These are phyloP conservation scores for Citrullus mucosospermus DNA, from an alignment of 306 rosid species.

Conservation along the genomic window DNA sequence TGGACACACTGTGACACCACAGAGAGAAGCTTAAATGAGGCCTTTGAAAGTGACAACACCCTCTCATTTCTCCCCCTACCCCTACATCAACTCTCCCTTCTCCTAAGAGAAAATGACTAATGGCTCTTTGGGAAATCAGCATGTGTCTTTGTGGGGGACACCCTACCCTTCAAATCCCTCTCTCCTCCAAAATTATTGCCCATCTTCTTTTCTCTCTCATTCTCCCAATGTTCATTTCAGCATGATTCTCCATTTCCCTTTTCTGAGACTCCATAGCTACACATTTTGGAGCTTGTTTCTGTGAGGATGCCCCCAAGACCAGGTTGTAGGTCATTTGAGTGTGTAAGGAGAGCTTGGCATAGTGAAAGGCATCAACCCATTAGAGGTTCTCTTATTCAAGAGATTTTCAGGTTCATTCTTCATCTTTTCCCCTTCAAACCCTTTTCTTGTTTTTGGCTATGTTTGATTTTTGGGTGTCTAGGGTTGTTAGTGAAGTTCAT, in stretches of 20 bases:
- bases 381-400: constrained; percentile 68
- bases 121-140: constrained; percentile 57
- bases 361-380: constrained; percentile 71
- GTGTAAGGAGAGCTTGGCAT: constrained; percentile 78
- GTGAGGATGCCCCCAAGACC: constrained; percentile 48
- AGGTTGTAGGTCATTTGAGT: constrained; percentile 60
- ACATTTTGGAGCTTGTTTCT: neutral
- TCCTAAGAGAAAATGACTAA: constrained; percentile 34
- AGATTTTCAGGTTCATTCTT: constrained; percentile 53
- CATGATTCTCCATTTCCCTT: neutral
- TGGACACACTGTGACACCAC: too few relatives aligned
- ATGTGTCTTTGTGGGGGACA: constrained; percentile 68
- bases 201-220: neutral
- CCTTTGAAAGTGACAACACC: constrained; percentile 39
- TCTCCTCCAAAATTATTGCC: constrained; percentile 12
- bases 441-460: neutral
- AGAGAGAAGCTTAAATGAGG: neutral
- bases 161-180: constrained; percentile 17
- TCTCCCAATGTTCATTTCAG: neutral
- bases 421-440: neutral
- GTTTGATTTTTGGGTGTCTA: constrained; percentile 10
- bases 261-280: neutral
- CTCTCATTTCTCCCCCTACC: constrained; percentile 10
- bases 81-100: neutral
- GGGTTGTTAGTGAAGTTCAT: constrained; percentile 57